Evolutionary conservation across 1,284 basidiomycete genomes (phyloP), one percentile per base, ranked within the genome.

Genomic region (Neonothopanus nambi): DNA sequence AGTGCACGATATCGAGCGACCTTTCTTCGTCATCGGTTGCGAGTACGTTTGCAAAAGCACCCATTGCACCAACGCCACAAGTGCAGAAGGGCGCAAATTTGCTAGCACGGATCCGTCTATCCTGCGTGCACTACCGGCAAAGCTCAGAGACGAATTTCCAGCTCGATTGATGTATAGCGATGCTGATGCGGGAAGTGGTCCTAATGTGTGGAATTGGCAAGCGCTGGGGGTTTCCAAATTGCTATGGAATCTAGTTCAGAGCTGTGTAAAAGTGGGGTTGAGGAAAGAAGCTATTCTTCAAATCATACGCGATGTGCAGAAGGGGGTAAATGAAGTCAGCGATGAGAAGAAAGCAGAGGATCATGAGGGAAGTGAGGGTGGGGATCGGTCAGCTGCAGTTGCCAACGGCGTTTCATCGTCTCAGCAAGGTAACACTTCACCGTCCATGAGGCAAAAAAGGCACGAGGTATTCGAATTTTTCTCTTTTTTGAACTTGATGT

Each of bases 1-100:
- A 61, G 76, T 89, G 3, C 85, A 88, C 63, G 87, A 90, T 60
- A 78, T 90, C 39, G 81, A 84, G 55, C 81, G 81, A 57, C 85
- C 87, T 2, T 90, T 90, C 70, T 90, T 85, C 63, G 78, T 90
- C 63, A 88, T 90, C 39, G 87, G 85, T n/a, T 87, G 87, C 63
- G 84, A 87, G 64, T 90, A 90, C 57, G 72, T 76, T 2, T 90
- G 87, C 64, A 76, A 73, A 51, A 81, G 76, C 24, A 49, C 66
- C 0, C 42, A 67, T 26, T 86, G 81, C 65, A 57, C 70, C 28
- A 64, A 69, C 17, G 62, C 65, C 21, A 67, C 67, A 21, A 66
- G 67, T 6, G 52, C 75, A 1, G 82, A 83, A 33, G 83, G 81
- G 0, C 78, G 85, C 37, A 80, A 74, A 57, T 88, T 82, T 59